Base-by-base conservation (phyloP, 2,329 filamentous ascomycete genomes). In the Rosellinia necatrix region DNA sequence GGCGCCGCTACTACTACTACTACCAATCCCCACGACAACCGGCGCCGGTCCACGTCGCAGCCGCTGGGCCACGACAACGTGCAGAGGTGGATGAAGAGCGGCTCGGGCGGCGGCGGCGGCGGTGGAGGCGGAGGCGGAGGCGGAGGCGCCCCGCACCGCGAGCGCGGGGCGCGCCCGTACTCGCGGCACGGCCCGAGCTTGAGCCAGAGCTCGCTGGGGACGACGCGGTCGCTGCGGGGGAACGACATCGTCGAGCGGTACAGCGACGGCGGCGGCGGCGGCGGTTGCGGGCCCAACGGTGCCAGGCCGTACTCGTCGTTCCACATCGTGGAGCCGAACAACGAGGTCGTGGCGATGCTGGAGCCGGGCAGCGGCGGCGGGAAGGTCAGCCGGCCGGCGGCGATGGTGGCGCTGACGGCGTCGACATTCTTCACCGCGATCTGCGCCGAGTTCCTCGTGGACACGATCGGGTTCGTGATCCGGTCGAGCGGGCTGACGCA, bases 401-500 rank as follows among this genome's bases (percentile, higher is more conserved):
- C 86, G 9, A 66, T 88, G 5, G 61, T 87, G 13, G 74, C 87
- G 2, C 76, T 89, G 1, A 72, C 88, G n/a, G 64, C 82, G 4
- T 81, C 84, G 0, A 89, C 86, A 4, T 83, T 74, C 2, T 74
- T 88, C 12, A 85, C 89, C 1, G 87, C 87, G 0, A 72, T 82
- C 3, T 90, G 87, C 66, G 87, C 87, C 59, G 87, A 90, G 66
- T 88, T 88, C 66, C 82, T 90, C 67, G 85, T 90, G 17, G 81
- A 80, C 56, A 85, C 84, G 38, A 90, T 90, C 68, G 77, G 85
- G 62, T 82, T 81, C 13, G 81, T 90, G 1, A 81, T 88, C 4
- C 71, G 86, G 80, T 89, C 68, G n/a, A 76, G 77, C n/a, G 81
- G 80, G 0, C 72, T 90, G 6, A 81, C 82, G 53, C 85, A 89